Evolutionary conservation across 768 basidiomycete species (phyloP).

Genomic region (Rhodotorula toruloides): DNA sequence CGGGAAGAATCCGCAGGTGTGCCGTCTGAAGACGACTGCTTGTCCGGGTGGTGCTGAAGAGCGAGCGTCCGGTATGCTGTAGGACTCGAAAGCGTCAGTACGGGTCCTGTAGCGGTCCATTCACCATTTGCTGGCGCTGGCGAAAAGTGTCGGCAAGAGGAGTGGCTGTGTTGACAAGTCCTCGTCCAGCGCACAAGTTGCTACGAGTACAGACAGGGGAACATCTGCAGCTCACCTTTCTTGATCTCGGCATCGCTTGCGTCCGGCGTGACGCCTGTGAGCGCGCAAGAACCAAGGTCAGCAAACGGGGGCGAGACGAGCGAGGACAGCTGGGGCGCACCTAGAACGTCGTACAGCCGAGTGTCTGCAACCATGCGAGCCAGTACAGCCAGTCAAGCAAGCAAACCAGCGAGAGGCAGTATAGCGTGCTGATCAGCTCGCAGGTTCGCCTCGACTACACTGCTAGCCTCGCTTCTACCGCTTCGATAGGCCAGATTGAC

Average conservation of each 20-base stretch:
- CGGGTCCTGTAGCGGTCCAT: no score
- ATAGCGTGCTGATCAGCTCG: no score
- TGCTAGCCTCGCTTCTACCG: no score
- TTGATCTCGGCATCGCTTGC: neutral
- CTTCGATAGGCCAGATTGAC: no score
- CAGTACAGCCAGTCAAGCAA: neutral
- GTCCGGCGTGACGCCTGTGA: constrained; percentile 7
- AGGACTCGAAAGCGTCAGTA: no score
- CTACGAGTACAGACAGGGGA: no score
- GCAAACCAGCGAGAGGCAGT: no score
- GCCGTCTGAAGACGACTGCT: neutral
- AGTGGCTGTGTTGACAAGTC: no score
- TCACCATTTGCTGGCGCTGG: no score
- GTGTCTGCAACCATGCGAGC: constrained; percentile 47
- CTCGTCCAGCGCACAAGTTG: no score
- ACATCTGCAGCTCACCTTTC: neutral
- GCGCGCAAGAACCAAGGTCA: neutral
- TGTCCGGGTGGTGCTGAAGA: constrained; percentile 69
- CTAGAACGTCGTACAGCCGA: constrained; percentile 74
- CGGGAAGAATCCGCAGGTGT: constrained; percentile 4
- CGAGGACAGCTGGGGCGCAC: constrained; percentile 40
- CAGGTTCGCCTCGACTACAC: no score
- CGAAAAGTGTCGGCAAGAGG: no score
- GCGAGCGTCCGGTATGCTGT: constrained; percentile 89
- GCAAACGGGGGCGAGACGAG: neutral